Conservation (phyloP, 495 filamentous ascomycete genomes). For the Oleoguttula mirabilis region DNA sequence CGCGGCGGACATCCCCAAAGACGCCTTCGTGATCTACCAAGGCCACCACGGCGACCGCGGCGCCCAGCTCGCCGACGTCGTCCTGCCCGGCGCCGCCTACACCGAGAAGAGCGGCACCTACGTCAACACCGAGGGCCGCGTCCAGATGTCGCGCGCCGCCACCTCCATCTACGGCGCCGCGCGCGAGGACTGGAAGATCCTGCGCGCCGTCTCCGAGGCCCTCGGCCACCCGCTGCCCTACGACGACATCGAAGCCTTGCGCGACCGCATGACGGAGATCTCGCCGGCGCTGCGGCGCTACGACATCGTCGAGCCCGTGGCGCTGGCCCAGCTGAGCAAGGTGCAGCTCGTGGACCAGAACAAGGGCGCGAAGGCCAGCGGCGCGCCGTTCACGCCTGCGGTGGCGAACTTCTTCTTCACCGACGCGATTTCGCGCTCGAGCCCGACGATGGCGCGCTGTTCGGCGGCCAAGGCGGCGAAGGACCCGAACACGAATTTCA, state of each 20-base stretch:
- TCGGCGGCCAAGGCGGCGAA: slow-evolving; percentile 63
- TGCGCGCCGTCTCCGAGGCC: slow-evolving; percentile 82
- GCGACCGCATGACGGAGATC: slow-evolving; percentile 92
- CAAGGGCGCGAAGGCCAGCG: slow-evolving; percentile 61
- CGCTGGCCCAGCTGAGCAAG: slow-evolving; percentile 62
- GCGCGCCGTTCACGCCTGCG: slow-evolving; percentile 60
- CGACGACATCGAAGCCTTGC: slow-evolving; percentile 73
- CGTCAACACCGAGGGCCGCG: slow-evolving; percentile 92
- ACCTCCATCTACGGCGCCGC: slow-evolving; percentile 76
- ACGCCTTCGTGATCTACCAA: slow-evolving; percentile 94
- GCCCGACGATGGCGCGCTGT: slow-evolving; percentile 93
- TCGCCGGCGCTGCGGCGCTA: slow-evolving; percentile 78
- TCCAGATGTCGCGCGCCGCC: slow-evolving; percentile 82
- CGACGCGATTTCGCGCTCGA: slow-evolving; percentile 87
- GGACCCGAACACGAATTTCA: slow-evolving; percentile 69
- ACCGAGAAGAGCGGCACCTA: slow-evolving; percentile 97
- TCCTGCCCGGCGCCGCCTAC: slow-evolving; percentile 88
- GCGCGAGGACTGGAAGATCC: slow-evolving; percentile 96
- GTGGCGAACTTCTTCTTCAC: slow-evolving; percentile 97
- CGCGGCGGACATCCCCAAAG: slow-evolving; percentile 71
- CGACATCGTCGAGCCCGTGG: slow-evolving; percentile 73
- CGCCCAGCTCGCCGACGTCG: slow-evolving; percentile 82
- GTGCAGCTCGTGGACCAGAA: slow-evolving; percentile 91
- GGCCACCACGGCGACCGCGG: slow-evolving; percentile 94
- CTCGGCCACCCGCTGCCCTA: slow-evolving; percentile 80